These are phyloP conservation scores for Coleophoma crateriformis DNA, from an alignment of 2,329 filamentous ascomycete species.

Conservation along the genomic window DNA sequence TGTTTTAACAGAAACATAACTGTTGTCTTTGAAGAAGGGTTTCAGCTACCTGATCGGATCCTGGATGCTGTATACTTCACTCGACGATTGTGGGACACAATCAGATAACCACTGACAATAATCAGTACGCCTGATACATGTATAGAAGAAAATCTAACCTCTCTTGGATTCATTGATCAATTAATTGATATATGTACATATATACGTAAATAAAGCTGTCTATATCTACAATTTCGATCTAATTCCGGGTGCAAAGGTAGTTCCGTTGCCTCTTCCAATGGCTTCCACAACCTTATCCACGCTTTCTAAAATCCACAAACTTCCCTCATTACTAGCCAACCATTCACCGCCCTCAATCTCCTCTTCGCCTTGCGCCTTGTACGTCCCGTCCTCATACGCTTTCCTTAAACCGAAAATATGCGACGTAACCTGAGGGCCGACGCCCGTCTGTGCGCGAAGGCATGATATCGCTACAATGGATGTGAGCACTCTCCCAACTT, in stretches of 20 bases:
- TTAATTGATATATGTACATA: no score
- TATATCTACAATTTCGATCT: slow-evolving; percentile 33
- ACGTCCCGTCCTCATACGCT: slow-evolving; percentile 62
- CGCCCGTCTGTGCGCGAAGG: slow-evolving; percentile 72
- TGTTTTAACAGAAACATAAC: no score
- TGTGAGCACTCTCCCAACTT: slow-evolving; percentile 65
- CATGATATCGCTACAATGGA: slow-evolving; percentile 70
- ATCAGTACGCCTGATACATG: no score
- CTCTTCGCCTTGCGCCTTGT: slow-evolving; percentile 38
- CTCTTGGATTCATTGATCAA: no score
- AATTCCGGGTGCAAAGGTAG: slow-evolving; percentile 49
- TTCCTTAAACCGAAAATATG: slow-evolving; percentile 79
- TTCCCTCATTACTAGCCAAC: slow-evolving; percentile 61
- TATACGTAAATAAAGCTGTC: no score
- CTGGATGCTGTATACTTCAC: no score
- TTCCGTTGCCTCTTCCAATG: slow-evolving; percentile 40
- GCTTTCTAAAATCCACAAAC: slow-evolving; percentile 54
- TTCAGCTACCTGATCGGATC: no score
- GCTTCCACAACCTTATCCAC: slow-evolving; percentile 56
- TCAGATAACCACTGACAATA: no score
- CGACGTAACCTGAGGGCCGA: slow-evolving; percentile 75
- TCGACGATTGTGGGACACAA: no score
- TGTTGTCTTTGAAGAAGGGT: no score
- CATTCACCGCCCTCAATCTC: slow-evolving; percentile 47
- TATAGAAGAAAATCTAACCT: no score